These are phyloP conservation scores for Exobasidium cylindrosporum DNA, from an alignment of 1,284 basidiomycete species.

Conservation along the genomic window DNA sequence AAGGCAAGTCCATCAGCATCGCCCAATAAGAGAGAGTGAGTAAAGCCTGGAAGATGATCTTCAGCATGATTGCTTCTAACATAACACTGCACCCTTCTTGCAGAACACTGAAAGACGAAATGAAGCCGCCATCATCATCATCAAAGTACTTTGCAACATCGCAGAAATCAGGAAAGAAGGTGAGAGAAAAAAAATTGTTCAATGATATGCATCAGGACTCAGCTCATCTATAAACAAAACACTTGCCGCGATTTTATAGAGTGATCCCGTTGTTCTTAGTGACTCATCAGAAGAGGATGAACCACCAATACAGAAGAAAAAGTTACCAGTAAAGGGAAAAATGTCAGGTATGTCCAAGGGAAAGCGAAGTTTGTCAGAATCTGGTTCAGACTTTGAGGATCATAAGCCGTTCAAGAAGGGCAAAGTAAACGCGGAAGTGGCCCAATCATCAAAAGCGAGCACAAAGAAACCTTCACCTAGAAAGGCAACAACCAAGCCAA, in stretches of 20 bases:
- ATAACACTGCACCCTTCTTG: too few species aligned
- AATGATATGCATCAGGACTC: too few species aligned
- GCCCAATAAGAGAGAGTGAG: constrained; percentile 23
- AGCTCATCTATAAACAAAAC: too few species aligned
- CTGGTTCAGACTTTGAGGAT: background rate
- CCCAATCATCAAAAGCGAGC: background rate
- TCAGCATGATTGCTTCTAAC: too few species aligned
- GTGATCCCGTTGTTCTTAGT: background rate
- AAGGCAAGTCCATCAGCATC: constrained; percentile 16
- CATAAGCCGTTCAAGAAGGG: constrained; percentile 20
- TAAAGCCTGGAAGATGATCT: background rate
- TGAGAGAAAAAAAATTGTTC: background rate
- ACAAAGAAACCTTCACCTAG: constrained; percentile 22
- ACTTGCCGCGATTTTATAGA: background rate
- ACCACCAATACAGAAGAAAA: background rate
- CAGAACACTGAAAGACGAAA: background rate
- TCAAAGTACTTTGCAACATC: background rate
- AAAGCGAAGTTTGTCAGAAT: constrained; percentile 31
- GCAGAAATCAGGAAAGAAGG: constrained; percentile 10
- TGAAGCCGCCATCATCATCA: background rate
- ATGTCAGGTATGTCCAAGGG: constrained; percentile 37
- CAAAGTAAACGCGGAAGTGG: background rate
- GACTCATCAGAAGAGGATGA: background rate
- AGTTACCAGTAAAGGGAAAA: constrained; percentile 20
- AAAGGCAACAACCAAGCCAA: constrained; percentile 24